These are phyloP conservation scores for Chytriomyces sp. DNA, from an alignment of 192 early-diverging fungal genomes.

Conservation along the genomic window DNA sequence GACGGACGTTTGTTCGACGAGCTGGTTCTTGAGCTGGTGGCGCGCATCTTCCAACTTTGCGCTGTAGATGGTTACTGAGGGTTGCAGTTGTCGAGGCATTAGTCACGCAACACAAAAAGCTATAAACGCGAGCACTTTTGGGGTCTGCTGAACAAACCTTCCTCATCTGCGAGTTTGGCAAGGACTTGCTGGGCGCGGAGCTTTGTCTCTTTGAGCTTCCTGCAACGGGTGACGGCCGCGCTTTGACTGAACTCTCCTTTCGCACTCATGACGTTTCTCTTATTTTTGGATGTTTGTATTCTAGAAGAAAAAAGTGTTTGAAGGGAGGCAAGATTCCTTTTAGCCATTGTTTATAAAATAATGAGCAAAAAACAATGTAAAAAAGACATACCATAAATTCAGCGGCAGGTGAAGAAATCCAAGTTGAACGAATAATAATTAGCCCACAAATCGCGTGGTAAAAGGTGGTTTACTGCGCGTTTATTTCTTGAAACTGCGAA, in stretches of 20 bases:
- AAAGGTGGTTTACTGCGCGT: no score
- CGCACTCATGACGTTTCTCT: not conserved
- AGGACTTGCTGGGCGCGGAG: conserved; percentile 32
- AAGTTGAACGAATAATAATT: no score
- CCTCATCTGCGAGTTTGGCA: conserved; percentile 38
- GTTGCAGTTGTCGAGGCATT: not conserved
- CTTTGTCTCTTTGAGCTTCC: conserved; percentile 31
- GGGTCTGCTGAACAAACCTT: conserved; percentile 14
- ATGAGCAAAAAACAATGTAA: no score
- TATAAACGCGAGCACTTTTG: not conserved
- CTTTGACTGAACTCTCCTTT: conserved; percentile 23
- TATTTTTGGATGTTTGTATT: no score
- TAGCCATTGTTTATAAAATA: no score
- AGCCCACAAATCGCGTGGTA: no score
- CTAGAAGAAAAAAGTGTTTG: no score
- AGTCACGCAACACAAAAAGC: not conserved
- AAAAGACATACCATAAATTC: no score
- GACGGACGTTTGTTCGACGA: conserved; percentile 10
- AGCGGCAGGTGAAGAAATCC: no score
- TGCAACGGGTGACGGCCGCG: conserved; percentile 26
- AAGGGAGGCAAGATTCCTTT: no score
- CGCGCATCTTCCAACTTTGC: conserved; percentile 13
- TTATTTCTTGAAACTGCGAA: no score
- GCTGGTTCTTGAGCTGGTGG: conserved; percentile 18
- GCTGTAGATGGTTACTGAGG: conserved; percentile 12